Conservation (phyloP, 495 filamentous ascomycete genomes). For the Aspergillus coremiiformis region DNA sequence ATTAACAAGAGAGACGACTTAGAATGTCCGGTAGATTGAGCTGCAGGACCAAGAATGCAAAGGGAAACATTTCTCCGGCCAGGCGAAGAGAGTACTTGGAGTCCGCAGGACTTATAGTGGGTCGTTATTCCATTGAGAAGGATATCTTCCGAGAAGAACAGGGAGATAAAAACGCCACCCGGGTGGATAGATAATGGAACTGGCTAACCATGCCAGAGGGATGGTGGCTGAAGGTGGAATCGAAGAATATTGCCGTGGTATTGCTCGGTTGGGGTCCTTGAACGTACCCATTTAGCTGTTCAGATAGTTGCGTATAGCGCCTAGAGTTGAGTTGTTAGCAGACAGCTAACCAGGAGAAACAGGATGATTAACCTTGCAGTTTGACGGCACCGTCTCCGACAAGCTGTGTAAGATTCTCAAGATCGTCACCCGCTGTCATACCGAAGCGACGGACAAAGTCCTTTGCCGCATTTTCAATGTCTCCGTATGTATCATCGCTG, state of each 20-base stretch:
- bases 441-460: slow-evolving; percentile 94
- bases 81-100: not conserved
- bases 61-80: not conserved
- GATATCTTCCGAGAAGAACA: slow-evolving; percentile 1
- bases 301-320: slow-evolving; percentile 77
- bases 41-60: not conserved
- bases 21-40: not conserved
- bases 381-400: slow-evolving; percentile 77
- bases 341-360: not conserved
- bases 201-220: slow-evolving; percentile 13
- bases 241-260: slow-evolving; percentile 4
- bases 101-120: not conserved
- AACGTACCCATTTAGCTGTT: slow-evolving; percentile 44
- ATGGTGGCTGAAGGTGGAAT: not conserved
- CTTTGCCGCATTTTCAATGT: slow-evolving; percentile 83
- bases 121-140: not conserved
- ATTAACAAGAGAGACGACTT: not conserved
- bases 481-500: slow-evolving; percentile 63
- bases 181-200: slow-evolving; percentile 5
- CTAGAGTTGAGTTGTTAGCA: slow-evolving; percentile 21
- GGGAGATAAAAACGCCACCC: slow-evolving; percentile 13
- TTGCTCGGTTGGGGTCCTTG: not conserved
- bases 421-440: slow-evolving; percentile 86
- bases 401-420: slow-evolving; percentile 77
- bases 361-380: slow-evolving; percentile 57